Evolutionary conservation across 2,329 filamentous ascomycete species (phyloP).

Genomic region (Exserohilum rostratum): DNA sequence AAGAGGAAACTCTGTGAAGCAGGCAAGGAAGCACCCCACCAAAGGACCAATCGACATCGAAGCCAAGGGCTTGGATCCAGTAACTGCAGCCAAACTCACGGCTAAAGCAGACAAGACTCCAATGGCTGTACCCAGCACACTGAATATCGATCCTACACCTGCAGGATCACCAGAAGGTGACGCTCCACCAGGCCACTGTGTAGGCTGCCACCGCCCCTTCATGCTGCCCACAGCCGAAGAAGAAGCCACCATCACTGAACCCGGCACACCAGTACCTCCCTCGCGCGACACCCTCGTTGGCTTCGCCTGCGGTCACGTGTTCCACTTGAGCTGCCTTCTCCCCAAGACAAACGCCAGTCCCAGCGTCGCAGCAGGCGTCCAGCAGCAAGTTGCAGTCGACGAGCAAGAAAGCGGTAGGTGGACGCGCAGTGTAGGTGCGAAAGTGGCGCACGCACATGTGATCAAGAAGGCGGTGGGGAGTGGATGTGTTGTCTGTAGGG

Average conservation of each 20-base stretch:
- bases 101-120: conserved; percentile 29
- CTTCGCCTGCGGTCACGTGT: conserved; percentile 82
- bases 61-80: conserved; percentile 37
- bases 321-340: conserved; percentile 76
- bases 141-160: conserved; percentile 33
- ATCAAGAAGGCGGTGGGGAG: conserved; percentile 74
- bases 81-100: conserved; percentile 28
- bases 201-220: conserved; percentile 41
- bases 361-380: conserved; percentile 51
- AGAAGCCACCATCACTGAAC: conserved; percentile 27
- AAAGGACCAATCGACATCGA: conserved; percentile 35
- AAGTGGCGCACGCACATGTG: conserved; percentile 71
- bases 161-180: conserved; percentile 26
- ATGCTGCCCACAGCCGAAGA: conserved; percentile 39
- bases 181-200: conserved; percentile 44
- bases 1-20: not conserved
- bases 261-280: conserved; percentile 33
- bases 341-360: conserved; percentile 51
- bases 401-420: conserved; percentile 53
- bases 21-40: conserved; percentile 17
- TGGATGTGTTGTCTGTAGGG: conserved; percentile 46
- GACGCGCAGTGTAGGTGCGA: conserved; percentile 70
- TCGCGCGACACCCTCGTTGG: conserved; percentile 72
- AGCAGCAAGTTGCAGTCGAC: conserved; percentile 48
- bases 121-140: conserved; percentile 29